Evolutionary conservation across 2,329 filamentous ascomycete genomes (phyloP).

Genomic region (Claviceps sp.): DNA sequence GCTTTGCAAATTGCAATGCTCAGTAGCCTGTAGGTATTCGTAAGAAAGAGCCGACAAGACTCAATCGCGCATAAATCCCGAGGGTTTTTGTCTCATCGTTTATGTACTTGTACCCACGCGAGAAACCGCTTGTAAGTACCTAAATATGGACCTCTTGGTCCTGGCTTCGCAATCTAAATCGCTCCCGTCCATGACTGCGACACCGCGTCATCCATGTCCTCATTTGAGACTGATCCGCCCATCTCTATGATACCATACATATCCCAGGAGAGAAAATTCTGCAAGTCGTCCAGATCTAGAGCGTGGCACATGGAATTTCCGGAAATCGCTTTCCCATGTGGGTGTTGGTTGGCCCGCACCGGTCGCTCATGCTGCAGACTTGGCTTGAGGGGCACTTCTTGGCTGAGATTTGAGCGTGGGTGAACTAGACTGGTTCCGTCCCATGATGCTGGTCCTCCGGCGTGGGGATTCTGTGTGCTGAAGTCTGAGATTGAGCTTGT

Average conservation of each 20-base stretch:
- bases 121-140: too few species aligned
- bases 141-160: neutral
- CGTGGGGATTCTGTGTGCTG: conserved; percentile 12
- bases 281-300: conserved; percentile 24
- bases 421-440: conserved; percentile 15
- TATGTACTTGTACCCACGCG: too few species aligned
- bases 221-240: conserved; percentile 22
- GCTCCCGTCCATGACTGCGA: conserved; percentile 18
- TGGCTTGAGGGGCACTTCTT: conserved; percentile 14
- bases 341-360: conserved; percentile 11
- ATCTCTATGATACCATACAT: conserved; percentile 29
- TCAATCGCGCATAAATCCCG: too few species aligned
- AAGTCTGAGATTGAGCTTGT: conserved; percentile 7
- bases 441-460: conserved; percentile 11
- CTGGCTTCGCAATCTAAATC: conserved; percentile 2
- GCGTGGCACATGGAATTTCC: conserved; percentile 20
- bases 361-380: conserved; percentile 25
- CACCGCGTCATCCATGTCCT: conserved; percentile 20
- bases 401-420: conserved; percentile 13
- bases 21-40: too few species aligned
- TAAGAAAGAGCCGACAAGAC: too few species aligned
- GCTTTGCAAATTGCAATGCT: too few species aligned
- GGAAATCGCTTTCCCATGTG: conserved; percentile 9
- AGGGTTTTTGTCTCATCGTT: too few species aligned
- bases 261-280: conserved; percentile 26